Conservation (phyloP, 1,284 basidiomycete genomes). For the Tilletia setariae region DNA sequence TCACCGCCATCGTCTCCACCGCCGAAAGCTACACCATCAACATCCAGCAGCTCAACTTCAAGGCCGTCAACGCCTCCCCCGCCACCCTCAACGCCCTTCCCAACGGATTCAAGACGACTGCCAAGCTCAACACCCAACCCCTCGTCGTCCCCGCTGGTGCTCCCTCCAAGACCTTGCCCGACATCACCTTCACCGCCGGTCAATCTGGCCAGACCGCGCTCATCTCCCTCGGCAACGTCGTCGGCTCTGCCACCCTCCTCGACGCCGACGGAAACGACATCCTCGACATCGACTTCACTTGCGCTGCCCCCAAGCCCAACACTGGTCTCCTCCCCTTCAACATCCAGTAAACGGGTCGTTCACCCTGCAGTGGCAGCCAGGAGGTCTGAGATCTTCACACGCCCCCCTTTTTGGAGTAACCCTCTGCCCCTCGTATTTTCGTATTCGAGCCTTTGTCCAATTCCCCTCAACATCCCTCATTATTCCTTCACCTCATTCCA, state of each 20-base stretch:
- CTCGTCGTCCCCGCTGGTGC: not conserved
- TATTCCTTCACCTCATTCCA: no score
- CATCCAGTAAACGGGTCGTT: not conserved
- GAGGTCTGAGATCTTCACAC: no score
- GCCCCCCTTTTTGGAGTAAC: no score
- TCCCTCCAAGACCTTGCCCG: slow-evolving; percentile 3
- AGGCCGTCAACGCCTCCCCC: not conserved
- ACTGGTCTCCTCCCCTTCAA: slow-evolving; percentile 3
- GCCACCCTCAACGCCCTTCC: not conserved
- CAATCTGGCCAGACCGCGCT: not conserved
- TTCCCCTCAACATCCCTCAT: no score
- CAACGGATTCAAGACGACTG: not conserved
- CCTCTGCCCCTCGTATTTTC: no score
- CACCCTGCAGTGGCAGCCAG: no score
- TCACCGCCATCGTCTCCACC: not conserved
- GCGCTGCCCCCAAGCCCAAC: slow-evolving; percentile 1
- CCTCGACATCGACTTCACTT: slow-evolving; percentile 13
- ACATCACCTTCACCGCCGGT: slow-evolving; percentile 13
- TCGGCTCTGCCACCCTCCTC: not conserved
- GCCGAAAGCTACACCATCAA: slow-evolving; percentile 2
- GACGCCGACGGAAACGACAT: slow-evolving; percentile 12
- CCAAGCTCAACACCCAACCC: not conserved
- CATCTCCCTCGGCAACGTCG: slow-evolving; percentile 8
- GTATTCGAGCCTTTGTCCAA: no score
- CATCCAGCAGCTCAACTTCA: not conserved